Evolutionary conservation across 2,329 filamentous ascomycete species (phyloP), one percentile per base, ranked within the genome.

Genomic region (Aspergillus hiratsukae): DNA sequence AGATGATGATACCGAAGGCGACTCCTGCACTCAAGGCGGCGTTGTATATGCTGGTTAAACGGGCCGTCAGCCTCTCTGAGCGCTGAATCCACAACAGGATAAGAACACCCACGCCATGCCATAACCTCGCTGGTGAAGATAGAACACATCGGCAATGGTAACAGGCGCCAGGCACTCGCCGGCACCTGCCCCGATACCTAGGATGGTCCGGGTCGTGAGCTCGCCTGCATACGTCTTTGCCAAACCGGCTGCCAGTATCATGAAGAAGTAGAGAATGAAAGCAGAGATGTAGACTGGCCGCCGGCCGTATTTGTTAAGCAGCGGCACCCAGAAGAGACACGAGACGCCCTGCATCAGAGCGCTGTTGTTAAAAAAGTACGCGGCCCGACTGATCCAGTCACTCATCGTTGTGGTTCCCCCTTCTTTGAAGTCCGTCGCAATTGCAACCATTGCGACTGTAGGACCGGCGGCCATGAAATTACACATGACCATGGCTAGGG

Each of bases 391-490:
- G 29, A 65, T 58, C 3, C 56, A 45, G 4, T 56, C 48, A 56
- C 79, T 81, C 31, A 35, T 14, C 31, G 31, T 35, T 35, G 31
- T 35, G 31, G 14, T 35, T 14, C 31, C 31, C 11, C 31, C 31
- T 14, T 35, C 31, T 17, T 35, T 35, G 68, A 82, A 83, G 56
- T 76, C 74, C 10, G 75, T 58, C 3, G 80, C 77, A 3, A 78
- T 80, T 2, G 74, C 63, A 8, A 80, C 67, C 41, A 84, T 79
- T 48, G 80, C 80, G 29, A 84, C 76, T 3, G 78, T 77, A 1
- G 81, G 81, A 0, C 76, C 82, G n/a, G 81, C 82, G 0, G 81
- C 80, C 4, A 84, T 69, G 61, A 84, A 83, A 66, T 83, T 84
- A 69, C 76, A 81, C 67, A 83, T 75, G 58, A 82, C 73, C 72